A percentile compares a stretch with the other conserved stretches of the same genome.
Evolutionary conservation across 441 rosid genomes (phyloP).

Genomic region (Dalechampia spathulata): DNA sequence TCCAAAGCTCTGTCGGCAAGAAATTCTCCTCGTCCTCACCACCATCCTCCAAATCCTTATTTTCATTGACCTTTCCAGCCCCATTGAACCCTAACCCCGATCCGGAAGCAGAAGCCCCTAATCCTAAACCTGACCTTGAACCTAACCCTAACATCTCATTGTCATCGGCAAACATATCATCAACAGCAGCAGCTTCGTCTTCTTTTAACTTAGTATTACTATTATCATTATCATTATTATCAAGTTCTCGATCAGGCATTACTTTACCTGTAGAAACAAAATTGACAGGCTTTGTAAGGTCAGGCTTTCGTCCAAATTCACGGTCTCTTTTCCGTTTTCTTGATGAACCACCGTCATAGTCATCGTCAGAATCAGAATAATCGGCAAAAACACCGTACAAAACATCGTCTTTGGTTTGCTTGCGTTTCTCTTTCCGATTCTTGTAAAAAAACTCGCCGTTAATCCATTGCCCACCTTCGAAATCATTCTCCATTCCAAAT

Average conservation of each 20-base stretch:
- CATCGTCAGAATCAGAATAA: slow-evolving; percentile 54
- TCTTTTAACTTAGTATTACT: slow-evolving; percentile 27
- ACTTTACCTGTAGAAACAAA: slow-evolving; percentile 63
- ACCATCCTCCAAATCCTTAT: slow-evolving; percentile 14
- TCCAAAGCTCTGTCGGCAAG: slow-evolving; percentile 57
- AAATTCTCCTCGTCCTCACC: slow-evolving; percentile 27
- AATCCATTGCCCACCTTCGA: slow-evolving; percentile 68
- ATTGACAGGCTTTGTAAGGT: slow-evolving; percentile 65
- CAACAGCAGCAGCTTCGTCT: slow-evolving; percentile 24
- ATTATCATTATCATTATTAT: slow-evolving; percentile 7
- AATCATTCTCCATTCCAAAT: slow-evolving; percentile 76
- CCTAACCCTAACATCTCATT: slow-evolving; percentile 53
- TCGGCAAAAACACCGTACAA: slow-evolving; percentile 57
- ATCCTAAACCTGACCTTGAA: slow-evolving; percentile 20
- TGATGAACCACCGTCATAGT: slow-evolving; percentile 17
- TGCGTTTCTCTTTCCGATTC: slow-evolving; percentile 52
- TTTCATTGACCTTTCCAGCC: slow-evolving; percentile 2
- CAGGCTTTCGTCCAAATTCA: slow-evolving; percentile 37
- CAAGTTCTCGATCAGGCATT: slow-evolving; percentile 62
- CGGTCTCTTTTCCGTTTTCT: slow-evolving; percentile 45
- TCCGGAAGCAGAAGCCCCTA: slow-evolving; percentile 22
- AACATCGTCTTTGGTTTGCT: slow-evolving; percentile 62
- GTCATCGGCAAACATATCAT: slow-evolving; percentile 28
- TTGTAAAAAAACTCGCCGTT: slow-evolving; percentile 56
- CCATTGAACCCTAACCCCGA: slow-evolving; percentile 34